Conservation (phyloP, 257 asterid species). For the Orobanche coerulescens region DNA sequence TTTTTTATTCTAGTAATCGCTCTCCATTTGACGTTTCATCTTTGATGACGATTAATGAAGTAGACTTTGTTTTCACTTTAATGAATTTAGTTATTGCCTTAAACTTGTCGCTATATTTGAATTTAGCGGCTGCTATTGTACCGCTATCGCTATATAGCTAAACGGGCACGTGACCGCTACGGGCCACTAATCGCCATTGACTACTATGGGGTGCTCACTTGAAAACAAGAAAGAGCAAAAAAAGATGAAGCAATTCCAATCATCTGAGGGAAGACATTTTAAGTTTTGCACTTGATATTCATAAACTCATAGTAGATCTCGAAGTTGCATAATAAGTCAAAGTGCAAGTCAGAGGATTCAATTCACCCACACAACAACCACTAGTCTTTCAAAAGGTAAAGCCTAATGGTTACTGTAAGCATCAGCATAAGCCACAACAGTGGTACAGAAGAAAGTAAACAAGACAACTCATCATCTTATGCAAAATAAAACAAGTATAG, state of each 20-base stretch:
- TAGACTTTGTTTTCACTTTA: too few species aligned
- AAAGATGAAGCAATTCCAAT: background rate
- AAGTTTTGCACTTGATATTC: background rate
- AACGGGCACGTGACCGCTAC: too few species aligned
- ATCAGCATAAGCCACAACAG: constrained; percentile 6
- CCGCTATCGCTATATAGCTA: too few species aligned
- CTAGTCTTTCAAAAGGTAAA: background rate
- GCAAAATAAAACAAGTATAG: background rate
- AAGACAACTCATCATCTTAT: constrained; percentile 5
- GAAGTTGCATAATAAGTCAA: background rate
- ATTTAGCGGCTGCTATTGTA: too few species aligned
- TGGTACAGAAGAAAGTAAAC: constrained; percentile 4
- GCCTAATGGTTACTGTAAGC: constrained; percentile 3
- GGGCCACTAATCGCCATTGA: too few species aligned
- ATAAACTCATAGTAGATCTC: background rate
- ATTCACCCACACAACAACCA: constrained; percentile 8
- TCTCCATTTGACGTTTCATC: too few species aligned
- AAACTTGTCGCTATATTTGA: too few species aligned
- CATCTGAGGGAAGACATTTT: background rate
- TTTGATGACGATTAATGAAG: too few species aligned
- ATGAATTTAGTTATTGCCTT: too few species aligned
- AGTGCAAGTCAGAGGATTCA: constrained; percentile 8
- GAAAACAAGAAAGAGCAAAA: constrained; percentile 4
- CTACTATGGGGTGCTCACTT: background rate
- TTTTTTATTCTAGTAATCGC: too few species aligned